phyloP scores from a whole-genome alignment of 306 rosid species.

The Cicer yamashitae region DNA sequence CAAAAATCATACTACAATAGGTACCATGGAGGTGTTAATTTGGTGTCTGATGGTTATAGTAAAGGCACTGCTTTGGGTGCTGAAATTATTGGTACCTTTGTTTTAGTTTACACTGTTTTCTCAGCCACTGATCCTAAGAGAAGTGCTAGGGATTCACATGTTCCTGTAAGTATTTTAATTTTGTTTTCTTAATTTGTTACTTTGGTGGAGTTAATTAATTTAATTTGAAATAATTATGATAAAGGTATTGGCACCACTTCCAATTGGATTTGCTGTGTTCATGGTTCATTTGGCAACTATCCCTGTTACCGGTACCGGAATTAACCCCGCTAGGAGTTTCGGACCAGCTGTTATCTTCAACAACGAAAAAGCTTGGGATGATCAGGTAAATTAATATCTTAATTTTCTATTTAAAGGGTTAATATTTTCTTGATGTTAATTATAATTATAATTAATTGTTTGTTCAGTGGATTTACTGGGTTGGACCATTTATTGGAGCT shows the following conservation, averaged over 20 bases:
- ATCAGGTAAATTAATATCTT: conserved; percentile 53
- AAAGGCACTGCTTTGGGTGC: conserved; percentile 88
- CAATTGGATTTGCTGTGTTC: conserved; percentile 95
- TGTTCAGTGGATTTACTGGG: conserved; percentile 94
- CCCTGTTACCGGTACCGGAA: conserved; percentile 93
- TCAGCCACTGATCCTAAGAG: conserved; percentile 97
- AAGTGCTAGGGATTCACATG: conserved; percentile 90
- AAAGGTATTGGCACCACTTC: conserved; percentile 96
- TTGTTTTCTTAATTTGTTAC: not conserved
- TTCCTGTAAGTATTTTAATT: conserved; percentile 66
- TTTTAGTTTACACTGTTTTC: conserved; percentile 96
- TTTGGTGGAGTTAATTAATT: not conserved
- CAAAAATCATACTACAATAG: conserved; percentile 61
- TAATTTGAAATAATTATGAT: not conserved
- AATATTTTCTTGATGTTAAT: too few relatives aligned
- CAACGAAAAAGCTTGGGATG: conserved; percentile 77
- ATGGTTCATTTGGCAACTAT: conserved; percentile 97
- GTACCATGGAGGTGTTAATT: conserved; percentile 74
- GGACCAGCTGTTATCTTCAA: conserved; percentile 94
- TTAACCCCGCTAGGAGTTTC: conserved; percentile 94
- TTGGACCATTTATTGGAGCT: conserved; percentile 92
- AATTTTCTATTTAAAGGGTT: too few relatives aligned
- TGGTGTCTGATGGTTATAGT: conserved; percentile 54
- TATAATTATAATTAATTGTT: not conserved
- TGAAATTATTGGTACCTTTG: conserved; percentile 94